phyloP scores from a whole-genome alignment of 177 flowering plant species.

The Vitis hybrid region DNA sequence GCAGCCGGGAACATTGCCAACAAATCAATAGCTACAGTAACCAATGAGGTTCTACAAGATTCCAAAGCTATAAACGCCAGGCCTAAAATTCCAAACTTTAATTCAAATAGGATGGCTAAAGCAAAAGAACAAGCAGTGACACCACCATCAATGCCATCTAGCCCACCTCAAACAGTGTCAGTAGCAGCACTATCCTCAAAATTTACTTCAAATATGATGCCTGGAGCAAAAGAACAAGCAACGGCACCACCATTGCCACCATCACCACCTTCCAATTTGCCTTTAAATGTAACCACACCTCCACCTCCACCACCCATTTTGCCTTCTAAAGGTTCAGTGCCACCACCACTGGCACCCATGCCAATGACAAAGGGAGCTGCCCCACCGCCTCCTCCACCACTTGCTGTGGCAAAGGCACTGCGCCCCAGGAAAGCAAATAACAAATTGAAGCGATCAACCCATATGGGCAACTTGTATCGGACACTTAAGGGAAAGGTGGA shows the following conservation, averaged over 20 bases:
- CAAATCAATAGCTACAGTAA: no score
- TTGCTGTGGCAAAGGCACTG: conserved; percentile 32
- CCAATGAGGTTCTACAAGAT: no score
- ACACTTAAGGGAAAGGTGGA: conserved; percentile 66
- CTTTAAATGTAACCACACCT: conserved; percentile 6
- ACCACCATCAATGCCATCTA: no score
- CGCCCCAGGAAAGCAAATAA: conserved; percentile 52
- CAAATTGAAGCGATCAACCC: conserved; percentile 63
- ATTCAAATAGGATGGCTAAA: no score
- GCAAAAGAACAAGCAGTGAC: no score
- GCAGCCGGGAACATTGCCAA: not conserved
- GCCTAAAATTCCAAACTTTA: no score
- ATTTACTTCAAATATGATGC: no score
- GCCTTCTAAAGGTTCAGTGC: conserved; percentile 6
- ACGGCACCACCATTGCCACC: conserved; percentile 11
- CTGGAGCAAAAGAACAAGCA: no score
- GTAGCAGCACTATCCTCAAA: no score
- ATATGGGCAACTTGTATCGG: conserved; percentile 63
- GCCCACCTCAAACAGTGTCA: no score
- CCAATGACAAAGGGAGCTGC: conserved; percentile 22
- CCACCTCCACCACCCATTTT: conserved; percentile 37
- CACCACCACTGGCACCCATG: conserved; percentile 34
- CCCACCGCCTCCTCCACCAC: conserved; percentile 61
- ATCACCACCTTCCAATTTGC: conserved; percentile 18
- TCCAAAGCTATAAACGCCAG: no score